Evolutionary conservation across 306 rosid species (phyloP).

Genomic region (Calophaca sinica): DNA sequence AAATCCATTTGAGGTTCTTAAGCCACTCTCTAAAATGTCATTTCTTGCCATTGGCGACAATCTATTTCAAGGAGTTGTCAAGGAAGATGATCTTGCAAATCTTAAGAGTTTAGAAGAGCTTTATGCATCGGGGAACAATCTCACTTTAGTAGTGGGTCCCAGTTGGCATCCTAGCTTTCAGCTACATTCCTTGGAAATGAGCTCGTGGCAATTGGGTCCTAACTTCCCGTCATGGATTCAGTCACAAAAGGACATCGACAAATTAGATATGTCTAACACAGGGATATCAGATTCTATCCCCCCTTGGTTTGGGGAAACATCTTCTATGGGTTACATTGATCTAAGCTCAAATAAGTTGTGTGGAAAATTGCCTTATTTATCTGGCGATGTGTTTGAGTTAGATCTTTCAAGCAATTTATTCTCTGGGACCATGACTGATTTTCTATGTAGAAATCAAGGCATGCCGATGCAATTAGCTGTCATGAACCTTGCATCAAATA

Average conservation of each 20-base stretch:
- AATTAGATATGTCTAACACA: conserved; percentile 1
- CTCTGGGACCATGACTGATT: not conserved
- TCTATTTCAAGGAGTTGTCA: not conserved
- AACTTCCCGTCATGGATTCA: conserved; percentile 42
- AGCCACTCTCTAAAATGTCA: not conserved
- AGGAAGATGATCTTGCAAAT: not conserved
- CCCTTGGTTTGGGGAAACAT: too few species aligned
- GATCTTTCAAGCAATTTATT: conserved; percentile 40
- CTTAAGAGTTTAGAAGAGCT: too few species aligned
- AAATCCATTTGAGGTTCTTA: not conserved
- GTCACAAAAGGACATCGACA: not conserved
- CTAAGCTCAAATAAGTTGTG: conserved; percentile 16
- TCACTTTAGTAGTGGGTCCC: not conserved
- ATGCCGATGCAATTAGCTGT: not conserved
- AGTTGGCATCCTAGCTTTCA: conserved; percentile 35
- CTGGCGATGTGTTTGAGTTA: fast-evolving
- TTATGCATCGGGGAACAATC: too few species aligned
- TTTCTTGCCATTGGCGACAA: too few species aligned
- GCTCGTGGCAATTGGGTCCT: conserved; percentile 20
- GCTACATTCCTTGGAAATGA: not conserved
- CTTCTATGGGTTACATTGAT: fast-evolving
- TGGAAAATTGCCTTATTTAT: conserved; percentile 9
- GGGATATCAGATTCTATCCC: too few species aligned
- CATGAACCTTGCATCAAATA: conserved; percentile 23
- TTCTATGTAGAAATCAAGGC: not conserved